phyloP scores from a whole-genome alignment of 1,284 basidiomycete genomes.

The Termitomyces sp. region DNA sequence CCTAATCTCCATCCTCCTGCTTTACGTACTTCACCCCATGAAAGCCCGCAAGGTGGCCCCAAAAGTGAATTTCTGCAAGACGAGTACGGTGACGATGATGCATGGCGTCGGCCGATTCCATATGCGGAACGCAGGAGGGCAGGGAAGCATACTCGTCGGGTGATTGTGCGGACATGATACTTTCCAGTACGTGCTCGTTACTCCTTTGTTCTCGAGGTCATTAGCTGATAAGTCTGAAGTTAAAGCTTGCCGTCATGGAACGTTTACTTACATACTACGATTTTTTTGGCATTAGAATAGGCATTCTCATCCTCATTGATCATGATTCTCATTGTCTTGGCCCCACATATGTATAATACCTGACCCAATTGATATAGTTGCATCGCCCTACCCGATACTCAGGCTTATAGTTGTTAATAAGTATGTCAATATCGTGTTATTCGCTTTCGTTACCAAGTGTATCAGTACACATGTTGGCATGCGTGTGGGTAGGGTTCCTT shows the following conservation, averaged over 20 bases:
- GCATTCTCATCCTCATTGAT: conserved; percentile 9
- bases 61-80: conserved; percentile 39
- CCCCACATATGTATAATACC: conserved; percentile 10
- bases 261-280: conserved; percentile 1
- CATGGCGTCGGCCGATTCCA: conserved; percentile 63
- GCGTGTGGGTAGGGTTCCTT: neutral
- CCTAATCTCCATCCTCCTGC: conserved; percentile 36
- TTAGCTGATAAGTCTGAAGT: conserved; percentile 8
- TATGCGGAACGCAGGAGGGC: conserved; percentile 63
- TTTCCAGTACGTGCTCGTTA: conserved; percentile 7
- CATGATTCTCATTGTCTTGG: conserved; percentile 12
- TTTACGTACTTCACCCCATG: conserved; percentile 43
- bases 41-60: conserved; percentile 26
- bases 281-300: conserved; percentile 14
- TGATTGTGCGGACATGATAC: conserved; percentile 46
- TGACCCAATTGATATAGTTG: conserved; percentile 5
- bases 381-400: neutral
- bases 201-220: neutral
- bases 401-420: neutral
- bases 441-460: neutral
- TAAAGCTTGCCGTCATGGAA: conserved; percentile 9
- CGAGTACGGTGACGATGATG: conserved; percentile 52
- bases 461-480: neutral
- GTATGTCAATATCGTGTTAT: neutral
- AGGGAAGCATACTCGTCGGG: conserved; percentile 67